phyloP scores from a whole-genome alignment of 176 grass and related monocot genomes.

The Canna indica region DNA sequence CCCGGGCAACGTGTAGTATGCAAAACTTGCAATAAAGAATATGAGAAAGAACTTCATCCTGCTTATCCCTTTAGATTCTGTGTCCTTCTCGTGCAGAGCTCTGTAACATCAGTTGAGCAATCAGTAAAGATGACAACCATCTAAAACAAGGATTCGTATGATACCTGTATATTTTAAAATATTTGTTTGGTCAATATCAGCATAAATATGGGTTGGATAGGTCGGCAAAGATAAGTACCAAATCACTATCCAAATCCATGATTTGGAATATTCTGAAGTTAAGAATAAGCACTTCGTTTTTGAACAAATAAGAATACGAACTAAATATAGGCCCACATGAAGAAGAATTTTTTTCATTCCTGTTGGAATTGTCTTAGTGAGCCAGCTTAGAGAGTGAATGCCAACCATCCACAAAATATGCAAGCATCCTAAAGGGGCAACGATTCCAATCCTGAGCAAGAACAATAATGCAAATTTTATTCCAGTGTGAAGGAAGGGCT shows the following conservation, averaged over 20 bases:
- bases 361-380: not conserved
- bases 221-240: too few relatives aligned
- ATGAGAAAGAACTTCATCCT: conserved; percentile 21
- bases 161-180: too few relatives aligned
- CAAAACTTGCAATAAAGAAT: conserved; percentile 16
- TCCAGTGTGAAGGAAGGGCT: too few relatives aligned
- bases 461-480: not conserved
- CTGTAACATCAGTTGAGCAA: not conserved
- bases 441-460: not conserved
- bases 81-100: conserved; percentile 21
- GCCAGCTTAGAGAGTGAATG: not conserved
- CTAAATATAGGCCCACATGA: not conserved
- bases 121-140: not conserved
- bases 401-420: not conserved
- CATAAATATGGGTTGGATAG: too few relatives aligned
- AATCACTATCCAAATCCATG: too few relatives aligned
- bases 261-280: too few relatives aligned
- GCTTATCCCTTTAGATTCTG: not conserved
- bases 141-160: too few relatives aligned
- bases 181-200: too few relatives aligned
- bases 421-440: not conserved
- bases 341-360: not conserved
- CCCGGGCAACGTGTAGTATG: conserved; percentile 6
- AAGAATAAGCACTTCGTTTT: too few relatives aligned
- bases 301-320: not conserved